phyloP scores from a whole-genome alignment of 2,329 filamentous ascomycete genomes.

The Colletotrichum endophyticum region DNA sequence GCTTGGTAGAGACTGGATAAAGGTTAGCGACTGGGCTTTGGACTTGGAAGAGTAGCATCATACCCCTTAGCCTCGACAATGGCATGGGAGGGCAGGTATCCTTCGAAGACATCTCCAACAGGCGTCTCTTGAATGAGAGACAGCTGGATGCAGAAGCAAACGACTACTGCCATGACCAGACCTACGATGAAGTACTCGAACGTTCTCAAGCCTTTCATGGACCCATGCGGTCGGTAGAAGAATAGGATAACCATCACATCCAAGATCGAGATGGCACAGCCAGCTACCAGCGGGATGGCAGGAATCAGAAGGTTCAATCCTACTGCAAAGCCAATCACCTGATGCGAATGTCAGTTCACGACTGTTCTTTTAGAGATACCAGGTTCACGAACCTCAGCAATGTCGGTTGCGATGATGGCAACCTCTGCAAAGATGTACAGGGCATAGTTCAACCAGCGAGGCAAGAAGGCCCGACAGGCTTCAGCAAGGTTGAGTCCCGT shows the following conservation, averaged over 20 bases:
- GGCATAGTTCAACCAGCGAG: conserved; percentile 66
- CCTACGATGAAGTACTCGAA: conserved; percentile 70
- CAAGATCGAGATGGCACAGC: conserved; percentile 70
- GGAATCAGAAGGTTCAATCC: conserved; percentile 70
- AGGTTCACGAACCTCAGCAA: conserved; percentile 60
- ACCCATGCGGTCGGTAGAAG: conserved; percentile 66
- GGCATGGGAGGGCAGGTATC: conserved; percentile 66
- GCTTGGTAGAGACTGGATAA: conserved; percentile 62
- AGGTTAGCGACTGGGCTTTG: conserved; percentile 30
- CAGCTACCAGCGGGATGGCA: conserved; percentile 68
- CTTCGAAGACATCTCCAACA: conserved; percentile 65
- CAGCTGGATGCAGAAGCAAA: conserved; percentile 75
- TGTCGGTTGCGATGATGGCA: conserved; percentile 74
- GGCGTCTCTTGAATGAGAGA: conserved; percentile 62
- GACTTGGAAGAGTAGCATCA: not conserved
- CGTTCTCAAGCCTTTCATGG: conserved; percentile 62
- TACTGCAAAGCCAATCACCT: conserved; percentile 75
- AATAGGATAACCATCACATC: conserved; percentile 72
- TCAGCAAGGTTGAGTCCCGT: conserved; percentile 71
- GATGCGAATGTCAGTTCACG: not conserved
- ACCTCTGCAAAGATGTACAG: conserved; percentile 69
- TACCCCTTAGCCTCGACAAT: conserved; percentile 61
- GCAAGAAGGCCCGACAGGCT: conserved; percentile 69
- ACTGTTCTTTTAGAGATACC: accelerated
- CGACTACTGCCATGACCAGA: conserved; percentile 70